Conservation (phyloP, 2,329 filamentous ascomycete species). For the Colletotrichum sp. region DNA sequence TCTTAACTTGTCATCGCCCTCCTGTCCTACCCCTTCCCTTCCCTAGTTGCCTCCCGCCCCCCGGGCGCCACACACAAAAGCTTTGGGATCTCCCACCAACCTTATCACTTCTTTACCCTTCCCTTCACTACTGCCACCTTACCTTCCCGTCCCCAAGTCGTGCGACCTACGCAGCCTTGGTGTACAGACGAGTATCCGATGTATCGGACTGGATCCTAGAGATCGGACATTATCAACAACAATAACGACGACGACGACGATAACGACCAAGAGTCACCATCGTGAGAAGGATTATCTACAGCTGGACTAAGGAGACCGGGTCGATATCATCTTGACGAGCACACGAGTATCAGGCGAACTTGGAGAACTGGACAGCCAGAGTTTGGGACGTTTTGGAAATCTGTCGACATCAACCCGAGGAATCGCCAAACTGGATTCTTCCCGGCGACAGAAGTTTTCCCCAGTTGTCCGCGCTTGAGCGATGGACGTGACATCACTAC, state of each 20-base stretch:
- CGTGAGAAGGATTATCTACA: neutral
- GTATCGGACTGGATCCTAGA: conserved; percentile 21
- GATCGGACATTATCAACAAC: conserved; percentile 5
- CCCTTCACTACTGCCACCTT: conserved; percentile 8
- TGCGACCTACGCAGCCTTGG: conserved; percentile 15
- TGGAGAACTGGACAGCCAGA: neutral
- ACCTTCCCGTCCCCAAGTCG: conserved; percentile 8
- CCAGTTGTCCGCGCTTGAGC: conserved; percentile 22
- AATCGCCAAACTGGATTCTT: conserved; percentile 17
- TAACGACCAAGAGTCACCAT: neutral
- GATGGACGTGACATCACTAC: conserved; percentile 26
- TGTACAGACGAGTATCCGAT: conserved; percentile 21
- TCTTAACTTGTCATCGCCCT: conserved; percentile 19
- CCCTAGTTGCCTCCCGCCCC: conserved; percentile 5
- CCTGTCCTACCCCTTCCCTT: conserved; percentile 17
- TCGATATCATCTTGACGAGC: neutral
- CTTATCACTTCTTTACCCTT: conserved; percentile 1
- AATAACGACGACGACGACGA: neutral
- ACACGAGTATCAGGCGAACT: neutral
- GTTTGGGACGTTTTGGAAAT: neutral
- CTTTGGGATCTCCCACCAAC: conserved; percentile 22
- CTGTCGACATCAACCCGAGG: neutral
- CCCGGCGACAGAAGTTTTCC: conserved; percentile 12
- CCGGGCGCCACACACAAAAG: conserved; percentile 22
- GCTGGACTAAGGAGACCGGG: neutral